Base-by-base conservation (phyloP, 345 rosid species). In the Euphorbia tirucalli region DNA sequence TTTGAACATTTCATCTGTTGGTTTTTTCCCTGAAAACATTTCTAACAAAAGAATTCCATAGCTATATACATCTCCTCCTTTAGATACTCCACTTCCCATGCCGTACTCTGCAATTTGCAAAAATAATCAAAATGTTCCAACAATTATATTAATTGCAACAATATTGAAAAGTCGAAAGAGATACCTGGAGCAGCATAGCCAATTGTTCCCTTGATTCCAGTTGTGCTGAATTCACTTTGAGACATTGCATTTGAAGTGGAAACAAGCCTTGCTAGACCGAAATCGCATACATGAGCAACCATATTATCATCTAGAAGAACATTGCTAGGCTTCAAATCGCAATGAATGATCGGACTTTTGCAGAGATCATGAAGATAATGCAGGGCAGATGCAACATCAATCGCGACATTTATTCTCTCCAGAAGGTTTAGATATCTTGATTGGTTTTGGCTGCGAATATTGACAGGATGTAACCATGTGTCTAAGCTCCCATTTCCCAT, bases 161-260 rank as follows among this genome's bases (percentile, higher is more conserved):
- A 14, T 14, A 13, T 44, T 44, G 3, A 44, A 49, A 1, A 49
- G 55, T 3, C 13, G 52, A 46, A 46, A 35, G 5, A 52, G 15
- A 0, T 60, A 61, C 78, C 78, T 74, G 73, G 78, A 22, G 78
- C 68, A 13, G 68, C 68, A 49, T 74, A 74, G 11, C 77, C 77
- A 61, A 74, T 39, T 3, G 77, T 74, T 61, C 77, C 72, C 22
- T 39, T 61, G 14, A 68, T 39, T 50, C 72, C 68, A 37, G 24
- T 11, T 7, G 63, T 60, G 69, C 73, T 74, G 22, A 32, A 24
- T 27, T 6, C 27, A 37, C 39, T 48, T 68, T 46, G 54, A n/a
- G 68, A 32, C 21, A 15, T 5, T 5, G 18, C 41, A 24, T 6
- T 27, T 52, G 31, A 11, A 14, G 62, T 21, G 6, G 68, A 68